Evolutionary conservation across 176 grass and related monocot genomes (phyloP).

Genomic region (Oryza glaberrima): DNA sequence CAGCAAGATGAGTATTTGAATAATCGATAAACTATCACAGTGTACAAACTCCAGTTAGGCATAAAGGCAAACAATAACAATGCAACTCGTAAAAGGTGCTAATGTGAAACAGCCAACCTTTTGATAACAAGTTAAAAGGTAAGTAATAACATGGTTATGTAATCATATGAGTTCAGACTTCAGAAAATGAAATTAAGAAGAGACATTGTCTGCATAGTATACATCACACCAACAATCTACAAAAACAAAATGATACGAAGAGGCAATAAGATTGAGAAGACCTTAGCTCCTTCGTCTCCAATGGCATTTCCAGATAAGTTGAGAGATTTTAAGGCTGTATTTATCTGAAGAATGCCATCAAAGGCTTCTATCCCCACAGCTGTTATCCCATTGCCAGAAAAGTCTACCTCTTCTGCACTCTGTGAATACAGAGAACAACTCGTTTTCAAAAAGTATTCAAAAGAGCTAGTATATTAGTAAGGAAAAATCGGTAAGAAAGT

Average conservation of each 20-base stretch:
- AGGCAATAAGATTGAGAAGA: conserved; percentile 54
- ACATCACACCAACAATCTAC: conserved; percentile 2
- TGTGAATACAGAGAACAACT: conserved; percentile 43
- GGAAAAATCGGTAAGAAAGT: neutral
- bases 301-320: conserved; percentile 94
- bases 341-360: conserved; percentile 95
- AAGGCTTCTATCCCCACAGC: conserved; percentile 86
- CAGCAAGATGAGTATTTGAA: conserved; percentile 24
- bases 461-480: conserved; percentile 5
- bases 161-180: conserved; percentile 15
- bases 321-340: conserved; percentile 77
- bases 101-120: neutral
- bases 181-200: neutral
- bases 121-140: conserved; percentile 32
- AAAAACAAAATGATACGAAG: conserved; percentile 24
- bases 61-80: conserved; percentile 25
- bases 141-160: conserved; percentile 1
- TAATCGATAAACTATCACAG: neutral
- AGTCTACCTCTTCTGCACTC: conserved; percentile 93
- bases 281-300: conserved; percentile 99
- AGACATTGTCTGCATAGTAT: neutral
- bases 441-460: conserved; percentile 1
- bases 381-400: conserved; percentile 93
- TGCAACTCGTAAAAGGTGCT: neutral
- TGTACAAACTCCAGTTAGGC: conserved; percentile 14